Base-by-base conservation (phyloP, 495 filamentous ascomycete species). In the Aspergillus nanangensis region DNA sequence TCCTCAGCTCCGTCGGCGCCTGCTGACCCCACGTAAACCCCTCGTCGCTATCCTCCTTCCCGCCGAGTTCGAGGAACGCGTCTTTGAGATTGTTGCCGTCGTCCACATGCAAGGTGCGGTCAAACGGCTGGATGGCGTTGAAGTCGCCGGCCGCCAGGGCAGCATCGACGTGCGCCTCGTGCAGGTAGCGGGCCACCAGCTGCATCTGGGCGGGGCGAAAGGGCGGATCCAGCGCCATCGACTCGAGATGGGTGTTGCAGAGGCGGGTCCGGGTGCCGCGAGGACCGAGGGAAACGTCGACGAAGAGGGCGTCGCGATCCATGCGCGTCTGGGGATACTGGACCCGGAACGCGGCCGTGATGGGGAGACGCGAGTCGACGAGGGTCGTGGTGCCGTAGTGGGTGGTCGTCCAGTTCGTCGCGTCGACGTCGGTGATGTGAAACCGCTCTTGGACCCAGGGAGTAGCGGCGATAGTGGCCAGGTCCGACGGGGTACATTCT, bases 21-120 rank as follows among this genome's bases (percentile, higher is more conserved):
- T 51, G 48, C 37, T 51, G 48, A 5, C 48, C 48, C 48, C 48
- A 51, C 1, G 48, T 51, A 39, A 33, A 51, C 4, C 42, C 36
- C 18, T 51, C 48, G 1, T 36, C 29, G 1, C 27, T 41, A 35
- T 38, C 31, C 15, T 51, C 48, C 32, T 37, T 8, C 13, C 42
- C 48, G 7, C 48, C 37, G 10, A 46, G 37, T 18, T 45, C 48
- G 2, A 45, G 31, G 22, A 35, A 51, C 4, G 48, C 43, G 38
- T 51, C 48, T 18, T 46, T 41, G 27, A 51, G 42, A 10, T 29
- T 17, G 8, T 49, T 43, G n/a, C n/a, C n/a, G n/a, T n/a, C n/a
- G 13, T 44, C 47, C 2, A 22, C 11, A n/a, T 45, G 48, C 14
- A 46, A 23, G 1, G 48, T 35, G 2, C 29, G 25, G 31, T 51